Conservation (phyloP, 2,329 filamentous ascomycete genomes). For the Monilinia fructicola region DNA sequence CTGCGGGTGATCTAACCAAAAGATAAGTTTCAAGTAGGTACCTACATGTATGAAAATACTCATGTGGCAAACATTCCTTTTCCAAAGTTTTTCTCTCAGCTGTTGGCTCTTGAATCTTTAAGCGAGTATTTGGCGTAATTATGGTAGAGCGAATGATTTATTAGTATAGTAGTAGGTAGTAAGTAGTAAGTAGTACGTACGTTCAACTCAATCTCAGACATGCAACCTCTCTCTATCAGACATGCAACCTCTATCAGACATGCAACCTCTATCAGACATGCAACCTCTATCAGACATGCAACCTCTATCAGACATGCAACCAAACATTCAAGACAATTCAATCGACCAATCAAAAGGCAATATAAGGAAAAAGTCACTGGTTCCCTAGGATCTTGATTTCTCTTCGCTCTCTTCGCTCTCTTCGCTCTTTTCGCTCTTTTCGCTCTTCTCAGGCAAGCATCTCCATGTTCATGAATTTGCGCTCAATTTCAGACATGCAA, state of each 20-base stretch:
- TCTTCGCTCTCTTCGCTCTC: background rate
- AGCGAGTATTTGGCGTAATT: background rate
- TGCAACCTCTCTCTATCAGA: background rate
- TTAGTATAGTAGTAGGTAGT: background rate
- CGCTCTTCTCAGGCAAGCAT: background rate
- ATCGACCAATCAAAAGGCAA: background rate
- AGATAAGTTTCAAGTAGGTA: background rate
- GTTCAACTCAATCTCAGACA: background rate
- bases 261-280: background rate
- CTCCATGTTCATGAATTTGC: background rate
- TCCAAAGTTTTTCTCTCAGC: background rate
- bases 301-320: background rate
- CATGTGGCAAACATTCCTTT: background rate
- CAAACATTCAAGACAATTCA: background rate
- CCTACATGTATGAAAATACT: background rate
- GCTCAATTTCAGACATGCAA: conserved; percentile 15
- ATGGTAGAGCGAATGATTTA: background rate
- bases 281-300: background rate
- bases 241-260: background rate
- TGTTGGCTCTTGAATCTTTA: background rate
- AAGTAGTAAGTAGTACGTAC: background rate
- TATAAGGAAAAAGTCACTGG: background rate
- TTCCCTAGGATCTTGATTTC: background rate
- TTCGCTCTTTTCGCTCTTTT: background rate
- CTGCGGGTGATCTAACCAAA: background rate